These are phyloP conservation scores for Taphrina communis DNA, from an alignment of 1,139 yeast genomes.

Conservation along the genomic window DNA sequence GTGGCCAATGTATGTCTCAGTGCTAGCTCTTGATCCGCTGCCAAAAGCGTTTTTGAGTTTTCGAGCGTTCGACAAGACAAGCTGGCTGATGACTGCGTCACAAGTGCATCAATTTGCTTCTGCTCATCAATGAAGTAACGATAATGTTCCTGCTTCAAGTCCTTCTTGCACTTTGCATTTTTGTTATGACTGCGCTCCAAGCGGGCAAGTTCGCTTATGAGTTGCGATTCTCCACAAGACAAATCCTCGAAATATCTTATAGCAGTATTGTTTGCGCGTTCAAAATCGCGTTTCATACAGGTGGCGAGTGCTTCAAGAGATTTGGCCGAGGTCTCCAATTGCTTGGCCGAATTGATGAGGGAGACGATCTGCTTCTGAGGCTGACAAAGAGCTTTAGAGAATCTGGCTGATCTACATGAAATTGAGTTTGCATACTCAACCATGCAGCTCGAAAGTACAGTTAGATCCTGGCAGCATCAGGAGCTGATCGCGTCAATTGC, in stretches of 20 bases:
- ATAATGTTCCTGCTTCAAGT: conserved; percentile 4
- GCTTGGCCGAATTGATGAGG: not conserved
- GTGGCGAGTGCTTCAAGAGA: conserved; percentile 1
- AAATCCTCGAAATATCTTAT: not conserved
- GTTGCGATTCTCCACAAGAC: conserved; percentile 9
- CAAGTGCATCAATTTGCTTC: not conserved
- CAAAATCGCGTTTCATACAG: not conserved
- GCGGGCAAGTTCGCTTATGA: not conserved
- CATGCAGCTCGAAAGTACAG: not conserved
- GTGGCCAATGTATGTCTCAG: not conserved
- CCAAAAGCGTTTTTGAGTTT: not conserved
- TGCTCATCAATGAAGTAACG: conserved; percentile 8
- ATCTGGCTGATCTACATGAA: conserved; percentile 6
- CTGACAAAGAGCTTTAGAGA: conserved; percentile 15
- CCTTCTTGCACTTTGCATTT: not conserved
- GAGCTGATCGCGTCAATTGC: not conserved
- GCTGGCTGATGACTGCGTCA: conserved; percentile 6
- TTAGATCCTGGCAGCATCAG: not conserved
- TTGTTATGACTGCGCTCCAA: no score
- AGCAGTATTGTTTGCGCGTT: not conserved
- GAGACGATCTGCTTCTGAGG: conserved; percentile 15
- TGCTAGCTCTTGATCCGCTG: not conserved
- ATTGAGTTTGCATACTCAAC: conserved; percentile 10
- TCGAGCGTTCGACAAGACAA: not conserved
- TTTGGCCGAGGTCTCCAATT: not conserved